Base-by-base conservation (phyloP, 306 rosid species). In the Neltuma alba region DNA sequence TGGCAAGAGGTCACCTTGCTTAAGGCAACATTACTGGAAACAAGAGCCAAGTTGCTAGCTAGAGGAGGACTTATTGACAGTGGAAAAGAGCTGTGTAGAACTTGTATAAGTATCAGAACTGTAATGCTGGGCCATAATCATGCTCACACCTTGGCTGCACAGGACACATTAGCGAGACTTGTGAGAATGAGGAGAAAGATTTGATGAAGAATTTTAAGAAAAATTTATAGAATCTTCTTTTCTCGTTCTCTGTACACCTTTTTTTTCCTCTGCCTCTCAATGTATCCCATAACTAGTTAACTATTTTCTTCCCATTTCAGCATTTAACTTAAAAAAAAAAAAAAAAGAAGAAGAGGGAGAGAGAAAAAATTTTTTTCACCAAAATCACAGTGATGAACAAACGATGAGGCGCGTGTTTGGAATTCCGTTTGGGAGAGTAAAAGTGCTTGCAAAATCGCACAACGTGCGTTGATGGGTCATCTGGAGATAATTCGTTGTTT, bases 1-100 rank as follows among this genome's bases (percentile, higher is more conserved):
- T 94, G 98, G 98, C 98, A 94, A 58, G 97, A 94, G 47, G 97
- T 92, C 60, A 92, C 97, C 3, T 78, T 94, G 54, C 75, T 92
- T 77, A 94, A 92, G 84, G 97, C 98, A 20, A 91, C 94, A 45
- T 58, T 92, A 20, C 89, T 94, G 57, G 98, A 94, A 88, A 94
- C 93, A 3, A 85, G 97, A 77, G 97, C 97, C 0, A 94, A 92
- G 82, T 83, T 94, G 86, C 76, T 92, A 36, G 85, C 92, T 4
- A 80, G 94, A 76, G 97, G 97, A 1, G 97, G 97, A 30, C 88
- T 88, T 66, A 82, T 92, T 3, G 98, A 94, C 78, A 89, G 87
- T 23, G 92, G 86, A 0, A 93, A 92, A 80, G 98, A 94, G 81
- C 82, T 92, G 7, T 90, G 97, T 60, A 83, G 97, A 78, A 94